phyloP scores from a whole-genome alignment of 805 yeast genomes.

The Kodamaea leandrae region DNA sequence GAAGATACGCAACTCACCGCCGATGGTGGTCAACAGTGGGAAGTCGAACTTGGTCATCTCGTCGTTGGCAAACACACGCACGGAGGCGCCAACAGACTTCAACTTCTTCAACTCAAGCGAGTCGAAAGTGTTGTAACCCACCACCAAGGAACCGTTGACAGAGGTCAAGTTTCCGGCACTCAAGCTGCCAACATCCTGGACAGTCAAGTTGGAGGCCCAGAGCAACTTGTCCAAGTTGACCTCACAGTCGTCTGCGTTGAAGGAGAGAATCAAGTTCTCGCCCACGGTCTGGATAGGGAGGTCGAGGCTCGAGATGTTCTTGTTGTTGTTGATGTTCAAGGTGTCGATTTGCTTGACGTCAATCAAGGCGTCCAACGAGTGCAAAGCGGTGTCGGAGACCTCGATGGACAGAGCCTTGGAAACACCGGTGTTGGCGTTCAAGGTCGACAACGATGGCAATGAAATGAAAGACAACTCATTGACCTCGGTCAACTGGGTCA shows the following conservation, averaged over 20 bases:
- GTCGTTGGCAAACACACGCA: slow-evolving; percentile 42
- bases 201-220: slow-evolving; percentile 44
- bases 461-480: slow-evolving; percentile 35
- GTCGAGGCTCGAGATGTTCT: slow-evolving; percentile 37
- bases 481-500: slow-evolving; percentile 29
- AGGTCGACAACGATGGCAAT: slow-evolving; percentile 40
- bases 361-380: slow-evolving; percentile 33
- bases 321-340: slow-evolving; percentile 43
- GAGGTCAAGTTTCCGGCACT: slow-evolving; percentile 31
- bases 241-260: slow-evolving; percentile 38
- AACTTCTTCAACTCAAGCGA: slow-evolving; percentile 28
- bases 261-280: slow-evolving; percentile 36
- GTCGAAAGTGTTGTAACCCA: slow-evolving; percentile 41
- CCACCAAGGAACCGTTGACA: slow-evolving; percentile 39
- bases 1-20: slow-evolving; percentile 41
- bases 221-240: slow-evolving; percentile 33
- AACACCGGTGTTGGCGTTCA: slow-evolving; percentile 37
- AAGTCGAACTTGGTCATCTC: slow-evolving; percentile 33
- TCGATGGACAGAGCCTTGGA: slow-evolving; percentile 32
- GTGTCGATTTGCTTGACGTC: slow-evolving; percentile 30
- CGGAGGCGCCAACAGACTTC: slow-evolving; percentile 37
- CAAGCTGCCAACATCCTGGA: slow-evolving; percentile 38
- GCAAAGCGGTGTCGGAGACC: slow-evolving; percentile 42
- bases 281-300: slow-evolving; percentile 33
- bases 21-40: slow-evolving; percentile 31